Evolutionary conservation across 1,284 basidiomycete species (phyloP), one percentile per base, ranked within the genome.

Genomic region (Ganoderma meredithae): DNA sequence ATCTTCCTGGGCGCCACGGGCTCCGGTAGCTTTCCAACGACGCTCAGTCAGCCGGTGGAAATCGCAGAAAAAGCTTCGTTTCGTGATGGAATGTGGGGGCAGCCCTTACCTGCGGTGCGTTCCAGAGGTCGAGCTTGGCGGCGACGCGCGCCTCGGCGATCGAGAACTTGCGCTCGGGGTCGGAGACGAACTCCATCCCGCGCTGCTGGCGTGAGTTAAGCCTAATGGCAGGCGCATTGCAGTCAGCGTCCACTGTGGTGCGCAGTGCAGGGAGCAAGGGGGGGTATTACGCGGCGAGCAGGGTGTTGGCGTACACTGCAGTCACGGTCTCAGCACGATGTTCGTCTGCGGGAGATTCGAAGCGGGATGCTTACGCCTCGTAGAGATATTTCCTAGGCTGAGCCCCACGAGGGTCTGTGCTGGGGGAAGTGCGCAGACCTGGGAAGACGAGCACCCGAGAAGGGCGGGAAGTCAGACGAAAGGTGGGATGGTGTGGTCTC

Each of bases 121-220:
- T 67, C 66, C 66, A 67, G n/a, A 60, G 39, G n/a, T 60, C 43
- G 9, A 49, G 56, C 27, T 58, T 64, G 25, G 60, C 59, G n/a
- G 58, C 63, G 15, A 10, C 31, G 27, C 60, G 33, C 5, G 63
- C 66, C n/a, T 68, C 58, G 15, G 52, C 44, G 52, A 68, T 22
- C n/a, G 33, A 61, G n/a, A 68, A 7, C 19, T 22, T 52, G 44
- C 56, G 49, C 12, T 52, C 53, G 58, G n/a, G 44, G 59, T 68
- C 66, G 6, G 58, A 19, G 52, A 68, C 63, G 12, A 68, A 64
- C 63, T 68, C 62, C 66, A 68, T 68, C 63, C 66, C 15, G 59
- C 66, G 22, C 56, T 40, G 22, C 36, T 68, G 40, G 33, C 62
- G 66, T 10, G 59, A 40, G 60, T 68, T 68, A 31, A 68, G 40